These are phyloP conservation scores for Schoenoplectus tabernaemontani DNA, from an alignment of 202 grass and related monocot genomes.

Conservation along the genomic window DNA sequence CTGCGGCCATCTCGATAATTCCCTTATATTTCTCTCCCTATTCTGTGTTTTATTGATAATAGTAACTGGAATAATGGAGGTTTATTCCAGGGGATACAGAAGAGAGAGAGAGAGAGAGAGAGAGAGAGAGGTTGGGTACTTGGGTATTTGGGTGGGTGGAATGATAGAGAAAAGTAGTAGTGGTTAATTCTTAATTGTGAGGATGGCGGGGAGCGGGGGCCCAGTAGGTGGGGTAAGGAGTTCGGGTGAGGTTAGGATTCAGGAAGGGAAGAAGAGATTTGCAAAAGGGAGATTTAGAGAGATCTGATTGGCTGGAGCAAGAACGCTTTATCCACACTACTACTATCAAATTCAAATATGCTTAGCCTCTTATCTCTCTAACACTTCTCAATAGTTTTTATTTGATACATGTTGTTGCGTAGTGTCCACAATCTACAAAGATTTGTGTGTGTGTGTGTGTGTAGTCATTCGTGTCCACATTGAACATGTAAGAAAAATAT, in stretches of 20 bases:
- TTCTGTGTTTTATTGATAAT: neutral
- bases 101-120: conserved; percentile 3
- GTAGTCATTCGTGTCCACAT: neutral
- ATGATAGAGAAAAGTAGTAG: conserved; percentile 1
- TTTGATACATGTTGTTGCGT: neutral
- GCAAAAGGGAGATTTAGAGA: conserved; percentile 11
- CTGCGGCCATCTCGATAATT: conserved; percentile 36
- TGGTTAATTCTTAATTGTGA: conserved; percentile 25
- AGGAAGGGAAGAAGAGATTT: conserved; percentile 27
- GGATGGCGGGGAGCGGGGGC: conserved; percentile 25
- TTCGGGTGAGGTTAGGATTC: conserved; percentile 25
- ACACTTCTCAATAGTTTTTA: neutral
- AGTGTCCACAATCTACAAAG: neutral
- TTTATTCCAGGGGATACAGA: conserved; percentile 8
- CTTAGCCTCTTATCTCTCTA: neutral
- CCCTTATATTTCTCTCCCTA: neutral
- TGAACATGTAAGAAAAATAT: neutral
- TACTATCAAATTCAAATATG: neutral
- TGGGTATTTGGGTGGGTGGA: neutral
- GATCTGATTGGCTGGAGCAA: conserved; percentile 47
- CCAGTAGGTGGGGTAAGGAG: conserved; percentile 22
- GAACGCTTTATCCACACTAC: conserved; percentile 38
- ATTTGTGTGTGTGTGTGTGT: neutral
- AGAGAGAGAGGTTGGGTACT: conserved; percentile 10
- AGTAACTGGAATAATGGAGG: conserved; percentile 12